Evolutionary conservation across 2,329 filamentous ascomycete species (phyloP).

Genomic region (Fusarium lateritium): DNA sequence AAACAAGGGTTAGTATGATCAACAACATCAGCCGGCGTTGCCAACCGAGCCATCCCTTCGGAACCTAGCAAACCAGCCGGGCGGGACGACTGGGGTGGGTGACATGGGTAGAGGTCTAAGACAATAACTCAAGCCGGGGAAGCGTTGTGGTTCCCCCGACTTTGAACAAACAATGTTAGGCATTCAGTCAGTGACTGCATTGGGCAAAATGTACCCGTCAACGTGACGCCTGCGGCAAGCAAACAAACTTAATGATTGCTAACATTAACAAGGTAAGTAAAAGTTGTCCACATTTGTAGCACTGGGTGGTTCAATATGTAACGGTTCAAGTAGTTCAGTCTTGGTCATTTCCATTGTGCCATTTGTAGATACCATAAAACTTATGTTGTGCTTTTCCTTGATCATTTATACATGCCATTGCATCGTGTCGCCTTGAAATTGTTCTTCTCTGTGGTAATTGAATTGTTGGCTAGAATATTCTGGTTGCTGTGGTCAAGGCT

Average conservation of each 20-base stretch:
- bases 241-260: not conserved
- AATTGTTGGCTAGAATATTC: slow-evolving; percentile 23
- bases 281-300: not conserved
- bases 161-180: not conserved
- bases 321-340: too few relatives aligned
- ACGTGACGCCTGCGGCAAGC: not conserved
- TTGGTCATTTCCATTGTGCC: too few relatives aligned
- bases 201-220: not conserved
- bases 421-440: not conserved
- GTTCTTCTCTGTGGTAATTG: not conserved
- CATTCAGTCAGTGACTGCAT: too few relatives aligned
- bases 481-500: slow-evolving; percentile 29
- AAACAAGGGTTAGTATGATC: slow-evolving; percentile 36
- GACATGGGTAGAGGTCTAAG: slow-evolving; percentile 27
- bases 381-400: too few relatives aligned
- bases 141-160: slow-evolving; percentile 31
- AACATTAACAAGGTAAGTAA: not conserved
- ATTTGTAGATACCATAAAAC: too few relatives aligned
- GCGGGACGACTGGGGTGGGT: slow-evolving; percentile 31
- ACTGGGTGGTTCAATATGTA: too few relatives aligned
- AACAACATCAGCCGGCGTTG: slow-evolving; percentile 27
- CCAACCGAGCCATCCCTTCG: slow-evolving; percentile 46
- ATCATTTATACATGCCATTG: not conserved
- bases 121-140: slow-evolving; percentile 41
- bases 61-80: slow-evolving; percentile 44